phyloP scores from a whole-genome alignment of 2,329 filamentous ascomycete species.

The Beauveria australis region DNA sequence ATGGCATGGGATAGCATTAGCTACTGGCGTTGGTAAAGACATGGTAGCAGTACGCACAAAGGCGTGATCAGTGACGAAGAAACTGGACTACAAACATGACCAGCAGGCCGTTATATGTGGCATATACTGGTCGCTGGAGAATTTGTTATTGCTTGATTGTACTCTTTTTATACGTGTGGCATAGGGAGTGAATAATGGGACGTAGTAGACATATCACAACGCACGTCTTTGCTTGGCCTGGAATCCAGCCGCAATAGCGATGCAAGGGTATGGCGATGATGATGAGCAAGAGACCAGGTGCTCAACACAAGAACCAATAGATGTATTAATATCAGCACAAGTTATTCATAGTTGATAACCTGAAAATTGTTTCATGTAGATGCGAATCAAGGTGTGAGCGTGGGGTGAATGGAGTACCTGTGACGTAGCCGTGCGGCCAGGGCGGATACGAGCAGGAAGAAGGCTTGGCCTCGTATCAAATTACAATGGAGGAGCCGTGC shows the following conservation, averaged over 20 bases:
- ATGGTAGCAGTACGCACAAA: background rate
- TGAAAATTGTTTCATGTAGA: no score
- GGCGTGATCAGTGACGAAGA: background rate
- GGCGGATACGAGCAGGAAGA: background rate
- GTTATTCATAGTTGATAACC: background rate
- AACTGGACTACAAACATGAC: background rate
- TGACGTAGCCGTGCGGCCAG: background rate
- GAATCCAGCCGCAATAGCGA: no score
- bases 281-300: background rate
- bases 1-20: constrained; percentile 13
- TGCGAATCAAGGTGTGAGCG: background rate
- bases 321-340: background rate
- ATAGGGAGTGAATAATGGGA: background rate
- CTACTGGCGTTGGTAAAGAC: constrained; percentile 11
- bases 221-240: background rate
- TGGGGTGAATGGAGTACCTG: background rate
- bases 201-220: background rate
- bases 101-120: background rate
- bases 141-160: constrained; percentile 2
- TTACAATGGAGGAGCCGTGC: background rate
- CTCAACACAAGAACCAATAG: background rate
- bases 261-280: no score
- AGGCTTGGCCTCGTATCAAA: background rate
- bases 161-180: background rate
- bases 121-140: background rate